A percentile compares a stretch with the other conserved stretches of the same genome.
These are phyloP conservation scores for Oryza australiensis DNA, from an alignment of 176 grass and related monocot genomes.

Conservation along the genomic window DNA sequence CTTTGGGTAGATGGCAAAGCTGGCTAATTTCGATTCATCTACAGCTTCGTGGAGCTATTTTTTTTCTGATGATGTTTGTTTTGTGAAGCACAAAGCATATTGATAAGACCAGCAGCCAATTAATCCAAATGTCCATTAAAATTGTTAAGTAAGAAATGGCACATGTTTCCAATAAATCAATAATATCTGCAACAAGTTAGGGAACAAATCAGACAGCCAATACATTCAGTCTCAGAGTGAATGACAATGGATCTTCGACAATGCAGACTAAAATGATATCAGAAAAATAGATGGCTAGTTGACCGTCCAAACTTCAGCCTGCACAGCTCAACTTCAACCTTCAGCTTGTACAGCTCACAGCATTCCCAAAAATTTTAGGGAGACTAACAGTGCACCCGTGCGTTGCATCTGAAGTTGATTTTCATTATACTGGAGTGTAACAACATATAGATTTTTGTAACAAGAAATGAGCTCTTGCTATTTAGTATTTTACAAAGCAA, in stretches of 20 bases:
- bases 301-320: too few relatives aligned
- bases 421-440: not conserved
- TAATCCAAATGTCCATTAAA: not conserved
- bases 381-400: too few relatives aligned
- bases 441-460: not conserved
- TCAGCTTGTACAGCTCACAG: too few relatives aligned
- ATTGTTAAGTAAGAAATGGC: not conserved
- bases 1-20: not conserved
- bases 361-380: too few relatives aligned
- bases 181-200: too few relatives aligned
- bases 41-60: not conserved
- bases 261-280: not conserved
- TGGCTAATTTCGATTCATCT: not conserved
- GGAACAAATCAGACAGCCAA: too few relatives aligned
- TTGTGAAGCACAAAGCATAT: not conserved
- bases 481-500: not conserved
- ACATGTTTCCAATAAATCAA: not conserved
- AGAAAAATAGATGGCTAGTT: too few relatives aligned
- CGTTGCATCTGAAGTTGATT: not conserved
- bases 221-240: not conserved
- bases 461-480: not conserved
- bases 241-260: not conserved
- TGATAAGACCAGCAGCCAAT: not conserved
- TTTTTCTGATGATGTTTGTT: not conserved
- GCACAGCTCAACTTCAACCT: too few relatives aligned